phyloP scores from a whole-genome alignment of 1,139 yeast genomes.

The Yamadazyma aaseri region DNA sequence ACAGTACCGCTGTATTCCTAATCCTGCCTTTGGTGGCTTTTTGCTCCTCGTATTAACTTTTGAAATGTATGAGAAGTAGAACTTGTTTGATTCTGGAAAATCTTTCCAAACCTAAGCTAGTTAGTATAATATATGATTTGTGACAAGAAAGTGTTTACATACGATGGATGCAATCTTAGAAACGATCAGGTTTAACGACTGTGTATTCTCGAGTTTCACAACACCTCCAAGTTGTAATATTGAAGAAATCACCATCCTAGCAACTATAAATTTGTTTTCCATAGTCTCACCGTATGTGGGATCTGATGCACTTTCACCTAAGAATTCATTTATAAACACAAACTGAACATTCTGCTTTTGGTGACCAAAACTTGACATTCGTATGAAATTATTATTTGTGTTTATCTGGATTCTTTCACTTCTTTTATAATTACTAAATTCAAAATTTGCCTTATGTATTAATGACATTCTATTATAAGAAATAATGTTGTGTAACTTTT shows the following conservation, averaged over 20 bases:
- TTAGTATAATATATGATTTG: too few relatives aligned
- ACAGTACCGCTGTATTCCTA: too few relatives aligned
- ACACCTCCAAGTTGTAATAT: neutral
- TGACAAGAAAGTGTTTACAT: too few relatives aligned
- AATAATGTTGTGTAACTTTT: too few relatives aligned
- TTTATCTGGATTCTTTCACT: too few relatives aligned
- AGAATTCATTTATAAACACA: constrained; percentile 4
- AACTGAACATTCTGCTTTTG: too few relatives aligned
- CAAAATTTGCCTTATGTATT: too few relatives aligned
- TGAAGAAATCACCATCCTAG: neutral
- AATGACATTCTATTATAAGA: too few relatives aligned
- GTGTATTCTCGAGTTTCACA: neutral
- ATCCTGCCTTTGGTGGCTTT: too few relatives aligned
- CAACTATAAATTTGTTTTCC: neutral
- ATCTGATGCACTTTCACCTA: constrained; percentile 6
- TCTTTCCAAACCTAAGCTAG: neutral
- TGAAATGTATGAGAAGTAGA: neutral
- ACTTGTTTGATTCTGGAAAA: neutral
- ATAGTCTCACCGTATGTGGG: constrained; percentile 4
- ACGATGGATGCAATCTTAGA: constrained; percentile 1
- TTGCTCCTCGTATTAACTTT: neutral
- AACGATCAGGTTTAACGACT: neutral
- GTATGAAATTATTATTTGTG: neutral
- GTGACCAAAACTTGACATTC: too few relatives aligned
- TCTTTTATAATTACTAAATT: too few relatives aligned